These are phyloP conservation scores for Aphanomyces invadans DNA, from an alignment of 352 stramenopile genomes.

Conservation along the genomic window DNA sequence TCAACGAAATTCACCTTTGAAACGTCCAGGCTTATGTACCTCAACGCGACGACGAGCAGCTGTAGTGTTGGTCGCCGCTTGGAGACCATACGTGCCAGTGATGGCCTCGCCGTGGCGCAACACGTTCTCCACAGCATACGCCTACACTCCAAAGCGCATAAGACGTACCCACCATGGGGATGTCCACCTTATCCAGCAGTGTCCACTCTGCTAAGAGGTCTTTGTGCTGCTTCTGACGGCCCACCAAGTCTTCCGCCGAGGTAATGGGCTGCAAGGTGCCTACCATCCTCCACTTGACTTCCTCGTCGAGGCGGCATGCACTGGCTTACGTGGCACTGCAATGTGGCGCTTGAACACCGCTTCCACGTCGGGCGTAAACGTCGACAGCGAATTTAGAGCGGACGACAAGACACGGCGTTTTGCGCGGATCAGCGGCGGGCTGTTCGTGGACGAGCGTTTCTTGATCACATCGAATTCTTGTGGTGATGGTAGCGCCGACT, in stretches of 20 bases:
- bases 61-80: too few species aligned
- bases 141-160: background rate
- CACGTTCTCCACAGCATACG: constrained; percentile 16
- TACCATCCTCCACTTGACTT: background rate
- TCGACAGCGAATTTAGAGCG: constrained; percentile 10
- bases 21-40: too few species aligned
- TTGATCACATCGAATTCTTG: too few species aligned
- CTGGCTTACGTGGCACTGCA: background rate
- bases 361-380: constrained; percentile 19
- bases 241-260: background rate
- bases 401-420: constrained; percentile 13
- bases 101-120: constrained; percentile 3
- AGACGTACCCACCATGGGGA: too few species aligned
- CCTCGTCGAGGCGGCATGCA: background rate
- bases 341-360: constrained; percentile 18
- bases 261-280: background rate
- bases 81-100: background rate
- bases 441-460: too few species aligned
- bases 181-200: constrained; percentile 11
- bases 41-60: too few species aligned
- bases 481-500: too few species aligned
- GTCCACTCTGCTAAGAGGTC: background rate
- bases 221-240: background rate
- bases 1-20: too few species aligned
- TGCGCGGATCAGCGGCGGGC: constrained; percentile 10